These are phyloP conservation scores for Colletotrichum sp. DNA, from an alignment of 2,329 filamentous ascomycete genomes.

Conservation along the genomic window DNA sequence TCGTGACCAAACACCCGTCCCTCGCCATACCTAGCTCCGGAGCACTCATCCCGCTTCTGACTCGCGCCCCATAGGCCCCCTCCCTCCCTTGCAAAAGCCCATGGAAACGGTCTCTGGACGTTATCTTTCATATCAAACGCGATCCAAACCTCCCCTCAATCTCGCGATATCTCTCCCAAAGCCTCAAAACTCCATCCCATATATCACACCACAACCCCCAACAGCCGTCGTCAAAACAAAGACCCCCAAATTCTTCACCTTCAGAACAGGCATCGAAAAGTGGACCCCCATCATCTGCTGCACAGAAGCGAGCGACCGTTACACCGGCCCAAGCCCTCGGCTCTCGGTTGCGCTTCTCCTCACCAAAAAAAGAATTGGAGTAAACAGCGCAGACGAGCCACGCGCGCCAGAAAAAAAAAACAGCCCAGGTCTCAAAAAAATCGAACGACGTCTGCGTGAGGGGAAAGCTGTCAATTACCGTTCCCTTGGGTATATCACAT, in stretches of 20 bases:
- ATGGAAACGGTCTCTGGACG: not conserved
- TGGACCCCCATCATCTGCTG: not conserved
- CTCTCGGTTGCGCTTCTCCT: not conserved
- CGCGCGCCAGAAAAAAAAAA: not conserved
- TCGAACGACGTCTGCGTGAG: constrained; percentile 19
- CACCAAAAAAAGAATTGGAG: constrained; percentile 9
- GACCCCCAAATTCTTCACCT: not conserved
- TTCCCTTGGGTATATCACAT: not conserved
- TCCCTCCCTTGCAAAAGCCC: not conserved
- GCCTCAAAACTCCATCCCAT: not conserved
- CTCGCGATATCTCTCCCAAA: not conserved
- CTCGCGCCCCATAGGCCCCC: not conserved
- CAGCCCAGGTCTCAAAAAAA: constrained; percentile 9
- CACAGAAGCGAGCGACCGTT: not conserved
- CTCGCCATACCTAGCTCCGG: not conserved
- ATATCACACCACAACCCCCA: not conserved
- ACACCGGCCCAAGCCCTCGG: not conserved
- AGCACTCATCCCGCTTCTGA: not conserved
- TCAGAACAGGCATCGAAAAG: not conserved
- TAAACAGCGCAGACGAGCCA: not conserved
- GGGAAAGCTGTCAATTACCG: constrained; percentile 10
- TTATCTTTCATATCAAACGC: not conserved
- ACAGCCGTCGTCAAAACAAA: not conserved
- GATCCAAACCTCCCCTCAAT: accelerated
- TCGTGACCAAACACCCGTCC: not conserved